Base-by-base conservation (phyloP, 352 stramenopile species). In the Lagenidium giganteum region DNA sequence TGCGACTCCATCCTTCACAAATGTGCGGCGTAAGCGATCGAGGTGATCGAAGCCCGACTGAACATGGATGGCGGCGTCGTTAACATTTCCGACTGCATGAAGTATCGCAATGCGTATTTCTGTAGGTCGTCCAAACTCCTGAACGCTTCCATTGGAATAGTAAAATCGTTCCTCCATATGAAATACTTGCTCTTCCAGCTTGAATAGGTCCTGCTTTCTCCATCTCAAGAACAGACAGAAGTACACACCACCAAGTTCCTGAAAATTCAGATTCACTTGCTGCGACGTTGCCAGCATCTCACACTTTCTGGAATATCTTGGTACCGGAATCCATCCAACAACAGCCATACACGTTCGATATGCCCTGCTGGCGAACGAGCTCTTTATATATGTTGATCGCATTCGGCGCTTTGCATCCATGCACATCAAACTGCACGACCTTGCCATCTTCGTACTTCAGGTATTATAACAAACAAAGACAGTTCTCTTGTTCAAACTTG, bases 381-480 rank as follows among this genome's bases (percentile, higher is more conserved):
- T 8, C 11, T 5, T 20, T 1, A n/a, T 43, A 39, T 16, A 44
- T 21, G 4, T 17, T 16, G 13, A 32, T 39, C 2, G 27, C 48
- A 14, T 33, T n/a, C 23, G 39, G 17, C 5, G 14, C 4, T 8
- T n/a, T 5, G 16, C 48, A 50, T 2, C 33, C 17, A 9, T 38
- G 3, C 9, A 17, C 25, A 7, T 16, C 11, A 20, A 51, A 63
- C 12, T 21, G 34, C 14, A 53, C 40, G 12, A 63, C 18, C 22
- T 43, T 8, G 23, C 33, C 36, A 4, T 27, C 36, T 25, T 44
- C 11, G 14, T 54, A 23, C 13, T 22, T 32, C 27, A 63, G 8
- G 28, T 58, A 63, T n/a, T n/a, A n/a, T n/a, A n/a, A n/a, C n/a
- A n/a, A n/a, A 16, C 54, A 41, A 22, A 63, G 28, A 23, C 54